Base-by-base conservation (phyloP, 306 rosid species). In the Casuarina glauca region DNA sequence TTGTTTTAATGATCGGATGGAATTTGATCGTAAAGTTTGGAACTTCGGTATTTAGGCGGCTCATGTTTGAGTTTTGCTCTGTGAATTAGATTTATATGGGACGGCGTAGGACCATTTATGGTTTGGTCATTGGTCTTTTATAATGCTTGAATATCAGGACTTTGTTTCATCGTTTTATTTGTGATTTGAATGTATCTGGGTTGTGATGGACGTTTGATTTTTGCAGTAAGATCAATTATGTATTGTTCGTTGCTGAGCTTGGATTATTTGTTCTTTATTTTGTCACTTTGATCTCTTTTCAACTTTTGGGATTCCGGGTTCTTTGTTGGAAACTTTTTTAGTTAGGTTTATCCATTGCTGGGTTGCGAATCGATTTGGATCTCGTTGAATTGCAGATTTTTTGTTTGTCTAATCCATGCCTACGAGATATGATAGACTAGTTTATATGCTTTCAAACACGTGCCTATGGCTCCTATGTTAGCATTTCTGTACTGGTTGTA, bases 21-120 rank as follows among this genome's bases (percentile, higher is more conserved):
- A 46, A 45, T 54, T 68, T n/a, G 73, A 49, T 57, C 46, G 81
- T 39, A 39, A 66, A 66, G 35, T 17, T 42, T 43, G 32, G 50
- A 42, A n/a, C 36, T 67, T 36, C 9, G 17, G 50, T 8, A 67
- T 67, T 41, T 67, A 17, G 43, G 4, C 6, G 41, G 3, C 43
- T 16, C 5, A 36, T 15, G 43, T 61, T 61, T 32, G 41, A 11
- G 43, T 15, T 61, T 61, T 61, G 4, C 42, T 42, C 7, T n/a
- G 9, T 9, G 15, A 57, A 42, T 39, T 17, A 39, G 32, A 66
- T 39, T 7, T 17, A 1, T 41, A 43, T 41, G 48, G 35, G 11
- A 66, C 43, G 9, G 49, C 17, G 70, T 66, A 17, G 50, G 17
- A 42, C 7, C 35, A 67, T 16, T n/a, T 42, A 17, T 41, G 50